A percentile compares a stretch with the other conserved stretches of the same genome.
These are phyloP conservation scores for Camellia sinensis DNA, from an alignment of 148 eudicot genomes.

Conservation along the genomic window DNA sequence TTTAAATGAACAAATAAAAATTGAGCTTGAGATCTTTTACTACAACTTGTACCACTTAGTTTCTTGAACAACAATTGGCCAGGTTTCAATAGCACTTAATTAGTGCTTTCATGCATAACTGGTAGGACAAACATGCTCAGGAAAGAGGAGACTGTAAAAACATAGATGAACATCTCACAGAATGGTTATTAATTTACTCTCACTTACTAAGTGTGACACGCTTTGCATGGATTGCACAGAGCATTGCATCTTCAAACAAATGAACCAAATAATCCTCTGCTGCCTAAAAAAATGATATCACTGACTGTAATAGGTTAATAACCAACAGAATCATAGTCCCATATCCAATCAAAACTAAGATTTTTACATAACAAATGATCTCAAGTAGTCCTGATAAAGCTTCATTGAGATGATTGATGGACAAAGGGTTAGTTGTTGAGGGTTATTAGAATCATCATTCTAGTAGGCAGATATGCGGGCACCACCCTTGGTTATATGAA, in stretches of 20 bases:
- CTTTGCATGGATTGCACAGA: conserved; percentile 82
- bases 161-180: background rate
- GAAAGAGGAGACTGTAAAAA: background rate
- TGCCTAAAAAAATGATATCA: conserved; percentile 45
- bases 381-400: background rate
- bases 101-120: background rate
- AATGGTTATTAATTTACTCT: background rate
- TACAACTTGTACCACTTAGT: too few species aligned
- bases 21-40: too few species aligned
- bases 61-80: background rate
- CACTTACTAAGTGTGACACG: conserved; percentile 88
- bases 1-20: too few species aligned
- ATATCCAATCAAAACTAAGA: conserved; percentile 4
- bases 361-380: background rate
- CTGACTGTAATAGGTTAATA: background rate
- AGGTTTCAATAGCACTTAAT: background rate
- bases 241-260: conserved; percentile 68
- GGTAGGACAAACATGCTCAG: background rate
- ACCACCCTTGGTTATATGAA: too few species aligned
- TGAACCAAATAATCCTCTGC: conserved; percentile 59
- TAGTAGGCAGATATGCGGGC: too few species aligned
- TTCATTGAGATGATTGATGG: too few species aligned
- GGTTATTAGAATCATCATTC: too few species aligned
- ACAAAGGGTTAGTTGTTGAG: too few species aligned
- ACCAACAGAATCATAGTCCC: background rate